Conservation (phyloP, 441 rosid genomes). For the Adansonia madagascariensis region DNA sequence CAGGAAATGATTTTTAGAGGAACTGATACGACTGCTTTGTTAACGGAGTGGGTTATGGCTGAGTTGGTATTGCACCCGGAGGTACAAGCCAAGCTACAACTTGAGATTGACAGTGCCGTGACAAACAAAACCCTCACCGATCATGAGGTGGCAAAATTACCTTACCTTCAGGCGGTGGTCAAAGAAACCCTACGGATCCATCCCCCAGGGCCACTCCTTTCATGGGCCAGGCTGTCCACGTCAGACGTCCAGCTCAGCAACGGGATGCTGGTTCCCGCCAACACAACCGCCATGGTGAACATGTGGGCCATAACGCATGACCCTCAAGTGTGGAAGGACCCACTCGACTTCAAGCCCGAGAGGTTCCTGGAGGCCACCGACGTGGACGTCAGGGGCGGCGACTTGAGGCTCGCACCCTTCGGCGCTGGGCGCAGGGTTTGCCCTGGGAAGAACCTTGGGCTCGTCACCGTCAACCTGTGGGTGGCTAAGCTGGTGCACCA, state of each 20-base stretch:
- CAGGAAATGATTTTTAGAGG: slow-evolving; percentile 60
- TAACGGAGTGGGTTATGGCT: slow-evolving; percentile 64
- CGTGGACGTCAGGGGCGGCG: slow-evolving; percentile 61
- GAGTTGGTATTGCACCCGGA: slow-evolving; percentile 53
- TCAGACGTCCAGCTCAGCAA: slow-evolving; percentile 54
- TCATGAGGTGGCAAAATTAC: slow-evolving; percentile 46
- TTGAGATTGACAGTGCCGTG: slow-evolving; percentile 37
- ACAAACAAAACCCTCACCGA: slow-evolving; percentile 35
- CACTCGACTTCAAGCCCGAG: slow-evolving; percentile 50
- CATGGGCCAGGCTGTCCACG: slow-evolving; percentile 65
- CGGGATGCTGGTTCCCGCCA: slow-evolving; percentile 56
- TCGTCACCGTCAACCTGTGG: slow-evolving; percentile 62
- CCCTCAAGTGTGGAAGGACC: slow-evolving; percentile 47
- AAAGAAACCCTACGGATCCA: slow-evolving; percentile 59
- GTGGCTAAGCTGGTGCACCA: slow-evolving; percentile 61
- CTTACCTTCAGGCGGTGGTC: slow-evolving; percentile 53
- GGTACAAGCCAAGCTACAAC: slow-evolving; percentile 46
- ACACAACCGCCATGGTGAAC: slow-evolving; percentile 70
- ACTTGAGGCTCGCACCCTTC: slow-evolving; percentile 72
- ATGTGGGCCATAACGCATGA: slow-evolving; percentile 79
- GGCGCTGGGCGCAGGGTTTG: slow-evolving; percentile 86
- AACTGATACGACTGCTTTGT: slow-evolving; percentile 51
- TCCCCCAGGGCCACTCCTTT: slow-evolving; percentile 65
- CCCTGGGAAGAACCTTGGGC: slow-evolving; percentile 72
- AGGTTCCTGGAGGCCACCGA: slow-evolving; percentile 43